Base-by-base conservation (phyloP, 1,139 yeast genomes). In the Debaryomycetaceae sp. region DNA sequence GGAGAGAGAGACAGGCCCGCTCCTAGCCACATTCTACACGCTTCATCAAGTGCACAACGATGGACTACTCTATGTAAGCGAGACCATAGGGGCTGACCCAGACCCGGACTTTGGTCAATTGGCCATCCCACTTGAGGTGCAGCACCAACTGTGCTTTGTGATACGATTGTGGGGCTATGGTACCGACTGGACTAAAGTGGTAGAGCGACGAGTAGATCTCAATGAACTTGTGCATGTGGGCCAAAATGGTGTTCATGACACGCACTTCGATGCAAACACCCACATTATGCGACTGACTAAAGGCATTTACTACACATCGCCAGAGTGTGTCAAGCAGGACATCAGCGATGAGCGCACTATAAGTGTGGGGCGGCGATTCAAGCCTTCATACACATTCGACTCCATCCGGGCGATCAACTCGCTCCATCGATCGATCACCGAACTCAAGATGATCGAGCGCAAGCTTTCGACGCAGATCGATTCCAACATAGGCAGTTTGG, bases 31-130 rank as follows among this genome's bases (percentile, higher is more conserved):
- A 3, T 61, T 61, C 35, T 43, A 53, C 34, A 46, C 56, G 3
- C 34, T 62, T 11, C 63, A 60, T 34, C 20, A 14, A 17, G 28
- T 22, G 4, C 33, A 34, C 4, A 36, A 34, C 8, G 46, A 43
- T 6, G 37, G 39, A 25, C 36, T 60, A 23, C 29, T 64, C 3
- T 62, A 64, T 38, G 46, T 66, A n/a, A 64, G 71, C 39, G 71
- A 63, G 34, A 48, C 61, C 5, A 41, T 49, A 0, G 29, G 28
- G 4, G 34, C 39, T 5, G 51, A 48, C 30, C 40, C 50, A 44
- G 48, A 50, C 30, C 70, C 70, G 3, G 46, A 51, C 25, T 66
- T 63, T n/a, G n/a, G n/a, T 37, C 48, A 54, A 16, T 44, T 41
- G 4, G 36, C 64, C 3, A 37, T 48, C 5, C 34, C 65, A 13